Conservation (phyloP, 805 yeast genomes). For the Henningerozyma blattae region DNA sequence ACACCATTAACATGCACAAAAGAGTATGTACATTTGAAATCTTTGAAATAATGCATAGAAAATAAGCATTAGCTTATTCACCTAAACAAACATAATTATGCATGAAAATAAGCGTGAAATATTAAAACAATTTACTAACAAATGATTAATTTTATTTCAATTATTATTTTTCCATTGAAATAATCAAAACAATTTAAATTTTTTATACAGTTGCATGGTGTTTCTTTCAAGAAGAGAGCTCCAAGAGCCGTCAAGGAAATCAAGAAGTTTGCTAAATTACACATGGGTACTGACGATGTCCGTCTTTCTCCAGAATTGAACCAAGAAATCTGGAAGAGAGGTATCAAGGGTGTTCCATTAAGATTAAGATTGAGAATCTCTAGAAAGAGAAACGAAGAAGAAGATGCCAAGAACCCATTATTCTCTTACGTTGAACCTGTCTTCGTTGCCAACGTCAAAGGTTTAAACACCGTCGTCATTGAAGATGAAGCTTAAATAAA, state of each 20-base stretch:
- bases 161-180: background rate
- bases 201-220: constrained; percentile 74
- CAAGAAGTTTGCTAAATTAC: constrained; percentile 95
- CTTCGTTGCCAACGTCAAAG: constrained; percentile 88
- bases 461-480: constrained; percentile 95
- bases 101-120: too few relatives aligned
- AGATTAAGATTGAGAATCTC: constrained; percentile 98
- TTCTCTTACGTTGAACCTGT: constrained; percentile 98
- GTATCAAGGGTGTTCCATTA: constrained; percentile 97
- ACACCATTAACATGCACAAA: constrained; percentile 99
- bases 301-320: constrained; percentile 98
- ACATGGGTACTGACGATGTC: constrained; percentile 98
- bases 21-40: constrained; percentile 54
- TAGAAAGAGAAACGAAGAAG: constrained; percentile 99
- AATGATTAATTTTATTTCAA: too few relatives aligned
- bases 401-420: constrained; percentile 95
- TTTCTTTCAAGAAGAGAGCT: constrained; percentile 98
- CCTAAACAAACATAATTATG: too few relatives aligned
- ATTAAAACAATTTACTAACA: too few relatives aligned
- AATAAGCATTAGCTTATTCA: too few relatives aligned
- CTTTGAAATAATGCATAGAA: too few relatives aligned
- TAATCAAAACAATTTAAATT: background rate
- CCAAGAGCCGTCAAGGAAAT: constrained; percentile 99
- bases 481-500: constrained; percentile 49
- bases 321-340: constrained; percentile 98